Evolutionary conservation across 768 basidiomycete genomes (phyloP).

Genomic region (Termitomyces sp.): DNA sequence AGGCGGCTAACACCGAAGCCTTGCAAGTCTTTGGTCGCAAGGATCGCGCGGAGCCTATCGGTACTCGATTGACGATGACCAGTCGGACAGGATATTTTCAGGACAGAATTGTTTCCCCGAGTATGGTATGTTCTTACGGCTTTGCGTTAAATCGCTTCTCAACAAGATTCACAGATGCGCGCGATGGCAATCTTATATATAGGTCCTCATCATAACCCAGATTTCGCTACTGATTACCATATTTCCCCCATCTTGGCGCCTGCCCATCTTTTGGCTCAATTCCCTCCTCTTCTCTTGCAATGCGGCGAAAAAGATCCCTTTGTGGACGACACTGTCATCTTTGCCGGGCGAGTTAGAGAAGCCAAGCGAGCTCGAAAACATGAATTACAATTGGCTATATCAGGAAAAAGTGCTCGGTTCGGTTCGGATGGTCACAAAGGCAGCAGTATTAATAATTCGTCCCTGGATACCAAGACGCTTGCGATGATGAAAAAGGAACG

Average conservation of each 20-base stretch:
- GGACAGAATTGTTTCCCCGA: constrained; percentile 89
- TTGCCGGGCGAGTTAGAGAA: constrained; percentile 91
- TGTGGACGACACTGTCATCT: constrained; percentile 96
- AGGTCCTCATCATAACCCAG: constrained; percentile 90
- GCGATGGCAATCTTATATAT: constrained; percentile 99
- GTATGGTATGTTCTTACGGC: constrained; percentile 68
- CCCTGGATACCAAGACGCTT: constrained; percentile 28
- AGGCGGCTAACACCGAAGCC: constrained; percentile 47
- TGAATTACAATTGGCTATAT: constrained; percentile 62
- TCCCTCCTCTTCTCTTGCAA: constrained; percentile 91
- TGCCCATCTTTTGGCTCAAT: constrained; percentile 77
- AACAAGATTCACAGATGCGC: constrained; percentile 73
- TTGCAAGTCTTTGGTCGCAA: constrained; percentile 30
- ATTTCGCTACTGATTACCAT: constrained; percentile 93
- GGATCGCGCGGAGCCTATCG: constrained; percentile 54
- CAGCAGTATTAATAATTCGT: constrained; percentile 26
- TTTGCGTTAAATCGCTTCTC: constrained; percentile 6
- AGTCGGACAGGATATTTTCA: constrained; percentile 92
- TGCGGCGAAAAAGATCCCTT: constrained; percentile 95
- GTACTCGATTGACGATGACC: constrained; percentile 92
- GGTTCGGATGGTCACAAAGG: constrained; percentile 67
- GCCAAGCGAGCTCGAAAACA: constrained; percentile 83
- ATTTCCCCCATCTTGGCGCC: constrained; percentile 95
- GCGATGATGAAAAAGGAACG: constrained; percentile 54
- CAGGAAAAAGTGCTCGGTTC: constrained; percentile 60